Evolutionary conservation across 2,329 filamentous ascomycete genomes (phyloP).

Genomic region (Aspergillus sp.): DNA sequence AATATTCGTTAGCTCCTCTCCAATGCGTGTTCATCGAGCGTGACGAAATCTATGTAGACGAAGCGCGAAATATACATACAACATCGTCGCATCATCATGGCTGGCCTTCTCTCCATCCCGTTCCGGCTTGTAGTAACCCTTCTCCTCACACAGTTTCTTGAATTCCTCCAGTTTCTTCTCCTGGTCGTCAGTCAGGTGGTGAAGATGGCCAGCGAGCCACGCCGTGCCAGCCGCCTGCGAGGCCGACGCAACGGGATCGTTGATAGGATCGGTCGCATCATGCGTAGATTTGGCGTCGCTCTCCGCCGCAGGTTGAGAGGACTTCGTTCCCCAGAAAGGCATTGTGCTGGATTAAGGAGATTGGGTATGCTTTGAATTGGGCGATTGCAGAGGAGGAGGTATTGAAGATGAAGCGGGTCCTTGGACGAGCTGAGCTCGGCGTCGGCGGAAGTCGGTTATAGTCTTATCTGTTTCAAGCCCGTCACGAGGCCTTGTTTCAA

Average conservation of each 20-base stretch:
- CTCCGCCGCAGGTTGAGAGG: constrained; percentile 31
- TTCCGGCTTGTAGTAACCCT: constrained; percentile 54
- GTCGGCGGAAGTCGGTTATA: neutral
- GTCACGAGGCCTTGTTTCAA: neutral
- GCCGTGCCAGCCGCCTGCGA: constrained; percentile 38
- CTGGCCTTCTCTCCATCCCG: constrained; percentile 41
- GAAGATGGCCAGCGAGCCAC: constrained; percentile 67
- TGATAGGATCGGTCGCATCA: constrained; percentile 34
- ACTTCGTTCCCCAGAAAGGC: constrained; percentile 37
- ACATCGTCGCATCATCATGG: constrained; percentile 51
- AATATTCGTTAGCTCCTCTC: neutral
- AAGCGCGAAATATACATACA: constrained; percentile 39
- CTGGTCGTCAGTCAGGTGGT: constrained; percentile 72
- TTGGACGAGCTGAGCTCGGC: neutral
- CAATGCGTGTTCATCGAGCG: neutral
- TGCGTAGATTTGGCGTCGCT: constrained; percentile 28
- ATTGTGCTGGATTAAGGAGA: constrained; percentile 8
- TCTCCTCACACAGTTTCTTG: constrained; percentile 67
- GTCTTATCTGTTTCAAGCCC: neutral
- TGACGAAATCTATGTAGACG: neutral
- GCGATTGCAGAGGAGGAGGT: neutral
- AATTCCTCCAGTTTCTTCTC: constrained; percentile 68
- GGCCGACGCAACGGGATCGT: constrained; percentile 40
- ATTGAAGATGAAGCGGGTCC: neutral
- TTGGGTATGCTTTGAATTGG: neutral